phyloP scores from a whole-genome alignment of 805 yeast species.

The Cyberlindnera samutprakarnensis region DNA sequence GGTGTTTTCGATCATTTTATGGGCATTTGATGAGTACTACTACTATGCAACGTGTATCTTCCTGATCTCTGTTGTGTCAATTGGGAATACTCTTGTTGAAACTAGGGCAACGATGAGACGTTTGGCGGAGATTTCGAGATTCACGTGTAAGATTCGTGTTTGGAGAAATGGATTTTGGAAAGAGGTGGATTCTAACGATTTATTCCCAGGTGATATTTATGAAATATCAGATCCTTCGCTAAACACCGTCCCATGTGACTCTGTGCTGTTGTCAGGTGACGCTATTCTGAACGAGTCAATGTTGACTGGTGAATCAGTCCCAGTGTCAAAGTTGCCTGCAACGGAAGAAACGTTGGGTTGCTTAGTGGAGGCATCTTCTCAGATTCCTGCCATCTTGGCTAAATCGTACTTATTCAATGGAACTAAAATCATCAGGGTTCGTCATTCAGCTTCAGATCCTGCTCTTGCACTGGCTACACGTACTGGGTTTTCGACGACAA shows the following conservation, averaged over 20 bases:
- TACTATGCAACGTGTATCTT: conserved; percentile 93
- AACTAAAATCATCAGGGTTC: conserved; percentile 78
- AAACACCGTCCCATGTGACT: conserved; percentile 76
- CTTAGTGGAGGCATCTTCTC: conserved; percentile 42
- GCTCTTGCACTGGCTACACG: conserved; percentile 83
- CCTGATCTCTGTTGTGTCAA: conserved; percentile 74
- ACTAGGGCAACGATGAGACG: conserved; percentile 70
- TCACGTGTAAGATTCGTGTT: conserved; percentile 78
- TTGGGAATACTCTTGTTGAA: conserved; percentile 76
- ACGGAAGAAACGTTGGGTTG: conserved; percentile 50
- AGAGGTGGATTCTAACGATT: conserved; percentile 61
- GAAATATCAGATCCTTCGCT: conserved; percentile 87
- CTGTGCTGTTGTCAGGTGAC: conserved; percentile 81
- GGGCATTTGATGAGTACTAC: conserved; percentile 90
- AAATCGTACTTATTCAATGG: conserved; percentile 81
- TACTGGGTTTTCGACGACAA: conserved; percentile 93
- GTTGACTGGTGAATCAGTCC: conserved; percentile 98
- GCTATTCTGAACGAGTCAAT: conserved; percentile 96
- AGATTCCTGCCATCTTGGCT: conserved; percentile 57
- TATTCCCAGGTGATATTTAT: conserved; percentile 94
- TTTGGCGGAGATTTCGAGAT: conserved; percentile 63
- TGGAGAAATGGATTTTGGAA: conserved; percentile 93
- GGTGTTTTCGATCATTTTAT: conserved; percentile 80
- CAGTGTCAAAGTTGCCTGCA: conserved; percentile 78
- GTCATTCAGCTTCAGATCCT: conserved; percentile 45